These are phyloP conservation scores for Cladosporium sp. DNA, from an alignment of 2,329 filamentous ascomycete species.

Conservation along the genomic window DNA sequence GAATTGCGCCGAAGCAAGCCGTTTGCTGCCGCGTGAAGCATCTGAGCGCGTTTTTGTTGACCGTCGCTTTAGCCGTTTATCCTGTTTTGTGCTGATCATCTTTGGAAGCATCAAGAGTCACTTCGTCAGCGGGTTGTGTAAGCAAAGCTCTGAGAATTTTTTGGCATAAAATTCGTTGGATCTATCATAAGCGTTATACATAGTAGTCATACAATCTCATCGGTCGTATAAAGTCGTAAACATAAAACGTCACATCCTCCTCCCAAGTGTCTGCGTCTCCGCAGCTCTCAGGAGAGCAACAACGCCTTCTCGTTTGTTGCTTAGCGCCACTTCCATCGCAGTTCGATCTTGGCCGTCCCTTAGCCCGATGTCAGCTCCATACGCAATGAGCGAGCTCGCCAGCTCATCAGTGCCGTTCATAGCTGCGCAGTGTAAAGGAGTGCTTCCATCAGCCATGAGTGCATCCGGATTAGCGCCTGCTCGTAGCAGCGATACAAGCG, in stretches of 20 bases:
- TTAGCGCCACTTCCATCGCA: slow-evolving; percentile 29
- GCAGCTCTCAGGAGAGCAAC: slow-evolving; percentile 22
- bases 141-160: background rate
- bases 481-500: slow-evolving; percentile 29
- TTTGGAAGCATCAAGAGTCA: background rate
- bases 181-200: background rate
- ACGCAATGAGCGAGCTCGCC: slow-evolving; percentile 28
- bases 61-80: background rate
- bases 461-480: slow-evolving; percentile 33
- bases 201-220: background rate
- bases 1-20: background rate
- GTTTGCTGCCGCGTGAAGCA: background rate
- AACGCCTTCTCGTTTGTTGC: slow-evolving; percentile 22
- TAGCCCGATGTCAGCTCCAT: slow-evolving; percentile 29
- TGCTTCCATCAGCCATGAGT: slow-evolving; percentile 31
- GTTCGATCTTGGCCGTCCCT: slow-evolving; percentile 32
- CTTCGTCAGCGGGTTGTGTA: background rate
- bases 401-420: slow-evolving; percentile 22
- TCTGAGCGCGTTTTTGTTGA: background rate
- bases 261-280: background rate
- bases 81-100: background rate
- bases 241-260: background rate
- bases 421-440: slow-evolving; percentile 34
- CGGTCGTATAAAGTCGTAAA: background rate
- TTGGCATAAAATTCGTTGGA: background rate